phyloP scores from a whole-genome alignment of 345 rosid species.

The Aethionema arabicum region DNA sequence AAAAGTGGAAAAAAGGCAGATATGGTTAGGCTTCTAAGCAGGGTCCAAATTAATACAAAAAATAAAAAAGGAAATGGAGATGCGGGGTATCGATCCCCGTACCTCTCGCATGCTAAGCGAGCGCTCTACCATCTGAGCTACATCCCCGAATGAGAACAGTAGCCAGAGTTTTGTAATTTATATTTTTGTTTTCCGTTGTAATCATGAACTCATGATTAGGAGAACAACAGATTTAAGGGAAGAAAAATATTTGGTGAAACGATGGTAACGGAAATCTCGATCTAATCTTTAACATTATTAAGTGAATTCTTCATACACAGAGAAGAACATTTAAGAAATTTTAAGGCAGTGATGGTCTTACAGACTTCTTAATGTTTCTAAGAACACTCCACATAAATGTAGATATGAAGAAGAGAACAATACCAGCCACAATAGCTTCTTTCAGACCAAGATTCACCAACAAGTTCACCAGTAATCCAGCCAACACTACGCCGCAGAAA shows the following conservation, averaged over 20 bases:
- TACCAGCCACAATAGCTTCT: constrained; percentile 67
- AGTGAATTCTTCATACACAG: constrained; percentile 20
- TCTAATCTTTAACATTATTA: background rate
- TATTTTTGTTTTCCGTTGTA: too few relatives aligned
- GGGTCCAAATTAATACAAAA: too few relatives aligned
- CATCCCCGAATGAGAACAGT: constrained; percentile 38
- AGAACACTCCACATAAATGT: constrained; percentile 87
- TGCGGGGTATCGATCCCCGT: constrained; percentile 68
- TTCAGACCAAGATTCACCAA: constrained; percentile 80
- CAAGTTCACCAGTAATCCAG: constrained; percentile 81
- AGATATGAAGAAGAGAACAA: constrained; percentile 63
- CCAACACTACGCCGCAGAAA: constrained; percentile 75
- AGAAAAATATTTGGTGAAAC: too few relatives aligned
- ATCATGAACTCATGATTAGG: too few relatives aligned
- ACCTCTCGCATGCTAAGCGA: constrained; percentile 75
- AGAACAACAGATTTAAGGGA: too few relatives aligned
- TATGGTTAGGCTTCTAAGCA: too few relatives aligned
- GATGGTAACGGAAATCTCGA: too few relatives aligned
- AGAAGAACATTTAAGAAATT: background rate
- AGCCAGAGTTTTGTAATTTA: too few relatives aligned
- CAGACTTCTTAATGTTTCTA: constrained; percentile 56
- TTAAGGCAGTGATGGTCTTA: constrained; percentile 38
- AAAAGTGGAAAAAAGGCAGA: too few relatives aligned
- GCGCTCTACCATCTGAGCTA: constrained; percentile 80
- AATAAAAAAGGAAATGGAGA: constrained; percentile 39